phyloP scores from a whole-genome alignment of 1,284 basidiomycete species.

The Sporisorium scitamineum region DNA sequence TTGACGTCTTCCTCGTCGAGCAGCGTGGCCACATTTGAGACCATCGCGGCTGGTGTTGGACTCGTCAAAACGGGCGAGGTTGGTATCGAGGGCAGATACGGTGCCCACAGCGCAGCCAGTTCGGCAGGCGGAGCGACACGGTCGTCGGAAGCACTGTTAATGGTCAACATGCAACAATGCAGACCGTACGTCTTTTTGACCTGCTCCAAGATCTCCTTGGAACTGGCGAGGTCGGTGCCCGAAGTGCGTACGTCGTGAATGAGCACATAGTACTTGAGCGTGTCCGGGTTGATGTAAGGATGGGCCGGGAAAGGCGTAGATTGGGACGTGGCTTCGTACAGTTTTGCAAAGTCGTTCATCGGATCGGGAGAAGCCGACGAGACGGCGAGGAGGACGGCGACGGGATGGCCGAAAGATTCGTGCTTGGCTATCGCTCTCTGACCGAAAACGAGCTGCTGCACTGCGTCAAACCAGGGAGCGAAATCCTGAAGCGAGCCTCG shows the following conservation, averaged over 20 bases:
- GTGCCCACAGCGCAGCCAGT: conserved; percentile 33
- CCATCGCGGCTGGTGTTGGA: background rate
- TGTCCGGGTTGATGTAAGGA: conserved; percentile 59
- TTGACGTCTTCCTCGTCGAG: conserved; percentile 83
- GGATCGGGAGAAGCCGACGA: conserved; percentile 61
- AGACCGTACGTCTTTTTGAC: conserved; percentile 66
- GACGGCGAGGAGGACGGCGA: conserved; percentile 57
- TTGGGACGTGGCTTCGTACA: conserved; percentile 57
- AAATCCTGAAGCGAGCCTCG: conserved; percentile 35
- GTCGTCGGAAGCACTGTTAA: conserved; percentile 59
- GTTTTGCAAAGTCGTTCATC: conserved; percentile 64
- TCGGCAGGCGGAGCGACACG: conserved; percentile 23
- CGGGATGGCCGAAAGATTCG: conserved; percentile 56
- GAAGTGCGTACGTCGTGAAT: conserved; percentile 58
- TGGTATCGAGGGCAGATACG: conserved; percentile 8
- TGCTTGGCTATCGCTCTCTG: conserved; percentile 49
- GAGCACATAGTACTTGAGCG: conserved; percentile 65
- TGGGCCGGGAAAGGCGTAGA: conserved; percentile 46
- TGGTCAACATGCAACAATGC: conserved; percentile 62
- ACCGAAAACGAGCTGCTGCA: conserved; percentile 44
- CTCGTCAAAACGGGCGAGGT: conserved; percentile 11
- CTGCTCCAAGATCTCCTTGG: conserved; percentile 58
- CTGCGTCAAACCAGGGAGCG: conserved; percentile 58
- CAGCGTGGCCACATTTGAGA: conserved; percentile 2
- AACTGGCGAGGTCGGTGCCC: conserved; percentile 52